A percentile compares a stretch with the other conserved stretches of the same genome.
Conservation (phyloP, 345 rosid species). For the Aquilaria yunnanensis region DNA sequence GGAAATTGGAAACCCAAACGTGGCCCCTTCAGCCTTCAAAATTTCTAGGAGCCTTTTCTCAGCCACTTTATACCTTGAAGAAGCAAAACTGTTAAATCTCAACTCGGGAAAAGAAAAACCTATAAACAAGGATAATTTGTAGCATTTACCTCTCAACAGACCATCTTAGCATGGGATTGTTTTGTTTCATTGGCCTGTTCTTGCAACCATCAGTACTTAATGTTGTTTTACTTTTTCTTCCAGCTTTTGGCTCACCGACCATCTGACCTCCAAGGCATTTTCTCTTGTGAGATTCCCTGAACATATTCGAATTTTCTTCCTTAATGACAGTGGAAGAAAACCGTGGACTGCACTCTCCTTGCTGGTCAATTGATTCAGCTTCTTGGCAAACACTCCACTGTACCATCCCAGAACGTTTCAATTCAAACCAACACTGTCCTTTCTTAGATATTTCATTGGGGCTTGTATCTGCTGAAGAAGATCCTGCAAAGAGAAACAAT, state of each 20-base stretch:
- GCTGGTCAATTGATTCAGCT: conserved; percentile 14
- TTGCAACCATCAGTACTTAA: conserved; percentile 10
- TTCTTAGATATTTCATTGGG: conserved; percentile 27
- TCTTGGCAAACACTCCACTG: conserved; percentile 29
- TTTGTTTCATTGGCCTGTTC: conserved; percentile 22
- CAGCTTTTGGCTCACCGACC: conserved; percentile 19
- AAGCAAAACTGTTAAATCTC: conserved; percentile 2
- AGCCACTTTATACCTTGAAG: conserved; percentile 58
- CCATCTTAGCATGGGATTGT: conserved; percentile 42
- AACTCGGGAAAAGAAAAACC: neutral
- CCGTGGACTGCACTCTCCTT: conserved; percentile 17
- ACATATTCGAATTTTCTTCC: conserved; percentile 25
- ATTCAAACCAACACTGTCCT: conserved; percentile 36
- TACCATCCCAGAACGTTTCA: conserved; percentile 34
- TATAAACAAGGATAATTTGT: neutral
- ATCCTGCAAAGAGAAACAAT: conserved; percentile 6
- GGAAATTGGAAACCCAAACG: conserved; percentile 56
- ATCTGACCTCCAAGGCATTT: conserved; percentile 22
- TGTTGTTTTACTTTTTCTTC: conserved; percentile 14
- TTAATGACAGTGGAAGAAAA: conserved; percentile 22
- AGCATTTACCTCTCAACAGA: conserved; percentile 52
- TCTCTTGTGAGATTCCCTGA: conserved; percentile 32
- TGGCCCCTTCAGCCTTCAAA: conserved; percentile 73
- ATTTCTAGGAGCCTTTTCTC: conserved; percentile 61
- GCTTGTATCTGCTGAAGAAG: conserved; percentile 14